Conservation (phyloP, 1,139 yeast genomes). For the Yamadazyma oceani region DNA sequence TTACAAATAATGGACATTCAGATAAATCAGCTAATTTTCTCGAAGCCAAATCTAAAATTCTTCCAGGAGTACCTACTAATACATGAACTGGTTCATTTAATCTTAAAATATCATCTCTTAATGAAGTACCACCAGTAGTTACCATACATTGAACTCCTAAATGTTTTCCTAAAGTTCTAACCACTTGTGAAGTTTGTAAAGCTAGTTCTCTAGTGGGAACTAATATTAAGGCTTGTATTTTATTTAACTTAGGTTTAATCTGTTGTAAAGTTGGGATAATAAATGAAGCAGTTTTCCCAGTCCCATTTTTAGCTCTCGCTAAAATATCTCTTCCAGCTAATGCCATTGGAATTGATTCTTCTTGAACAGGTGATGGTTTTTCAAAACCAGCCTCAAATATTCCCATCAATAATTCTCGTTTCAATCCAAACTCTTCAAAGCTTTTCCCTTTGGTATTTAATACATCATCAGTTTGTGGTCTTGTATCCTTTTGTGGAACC, state of each 20-base stretch:
- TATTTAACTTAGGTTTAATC: constrained; percentile 77
- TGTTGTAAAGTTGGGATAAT: constrained; percentile 84
- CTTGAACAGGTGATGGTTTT: constrained; percentile 97
- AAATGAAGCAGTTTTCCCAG: constrained; percentile 98
- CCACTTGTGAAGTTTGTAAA: constrained; percentile 96
- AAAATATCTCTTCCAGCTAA: constrained; percentile 92
- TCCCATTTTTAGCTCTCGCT: constrained; percentile 98
- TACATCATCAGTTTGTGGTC: constrained; percentile 97
- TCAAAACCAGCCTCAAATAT: constrained; percentile 99
- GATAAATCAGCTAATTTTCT: constrained; percentile 85
- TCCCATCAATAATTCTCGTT: constrained; percentile 95
- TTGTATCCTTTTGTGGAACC: constrained; percentile 78
- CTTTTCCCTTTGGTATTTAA: constrained; percentile 86
- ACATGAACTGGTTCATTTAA: constrained; percentile 89
- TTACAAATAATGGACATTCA: constrained; percentile 84
- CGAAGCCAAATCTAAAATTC: constrained; percentile 91
- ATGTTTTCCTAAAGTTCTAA: constrained; percentile 95
- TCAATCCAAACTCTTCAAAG: constrained; percentile 89
- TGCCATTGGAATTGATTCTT: constrained; percentile 95
- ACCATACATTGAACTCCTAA: constrained; percentile 94
- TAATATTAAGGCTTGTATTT: constrained; percentile 84
- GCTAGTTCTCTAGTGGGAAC: constrained; percentile 96
- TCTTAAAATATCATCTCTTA: constrained; percentile 92
- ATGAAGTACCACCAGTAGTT: constrained; percentile 96
- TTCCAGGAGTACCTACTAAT: constrained; percentile 93